Evolutionary conservation across 2,329 filamentous ascomycete genomes (phyloP), one percentile per base, ranked within the genome.

Genomic region (Aspergillus melleus): DNA sequence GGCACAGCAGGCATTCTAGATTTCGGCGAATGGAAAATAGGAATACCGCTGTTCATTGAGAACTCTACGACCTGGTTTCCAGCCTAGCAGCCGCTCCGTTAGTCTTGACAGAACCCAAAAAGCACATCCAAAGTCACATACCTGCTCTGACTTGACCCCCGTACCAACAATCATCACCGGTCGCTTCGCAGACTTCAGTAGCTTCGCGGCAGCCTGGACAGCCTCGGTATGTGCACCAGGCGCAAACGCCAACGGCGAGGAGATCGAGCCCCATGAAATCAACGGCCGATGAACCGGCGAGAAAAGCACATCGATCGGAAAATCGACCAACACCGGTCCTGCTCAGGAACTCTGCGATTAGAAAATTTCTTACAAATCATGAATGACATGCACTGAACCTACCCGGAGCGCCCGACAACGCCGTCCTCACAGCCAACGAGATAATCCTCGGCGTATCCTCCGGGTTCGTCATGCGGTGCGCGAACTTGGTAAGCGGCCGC

Each of bases 381-480:
- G 6, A 47, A 1, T 49, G 14, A 26, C 20, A 49, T 26, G 22
- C 44, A 46, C 77, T 77, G 1, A 74, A 74, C 49, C 72, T 75
- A 26, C 78, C 80, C 26, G 78, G 78, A 19, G 74, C 70, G 14
- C 78, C 77, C 1, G 77, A 68, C 44, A 70, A 72, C 3, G 79
- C 74, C 10, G 73, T 72, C 22, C 77, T 67, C 58, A 76, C 74
- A 3, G 78, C 80, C 57, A 79, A 72, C 16, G 76, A 75, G 3
- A 80, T 71, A n/a, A 81, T 70, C 11, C 80, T 67, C 5, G 79
- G 79, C 30, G 78, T 78, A 60, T 82, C 79, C 53, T 77, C 77
- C 0, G 77, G 74, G 49, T 74, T 74, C 0, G 77, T 79, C 24
- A 81, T 72, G 0, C 78, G 75, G 62, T 81, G 78, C 2, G 75